Evolutionary conservation across 768 basidiomycete species (phyloP), one percentile per base, ranked within the genome.

Genomic region (Auriscalpium vulgare): DNA sequence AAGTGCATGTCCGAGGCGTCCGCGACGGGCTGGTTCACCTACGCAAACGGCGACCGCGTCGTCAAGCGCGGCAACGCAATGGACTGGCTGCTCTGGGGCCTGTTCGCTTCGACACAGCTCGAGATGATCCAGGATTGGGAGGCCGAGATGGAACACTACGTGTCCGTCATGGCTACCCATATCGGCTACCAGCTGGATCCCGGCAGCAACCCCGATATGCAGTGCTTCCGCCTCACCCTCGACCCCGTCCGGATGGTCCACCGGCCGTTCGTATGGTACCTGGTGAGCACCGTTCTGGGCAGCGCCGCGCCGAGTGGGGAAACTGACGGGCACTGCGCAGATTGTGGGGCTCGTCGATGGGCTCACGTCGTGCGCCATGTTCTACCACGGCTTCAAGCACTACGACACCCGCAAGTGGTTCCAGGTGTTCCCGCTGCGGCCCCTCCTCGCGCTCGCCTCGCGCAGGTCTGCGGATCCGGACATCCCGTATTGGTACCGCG

Each of bases 61-160:
- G 73, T 69, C 50, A 29, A 29, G 29, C 74, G 74, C 17, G 73
- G 77, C 16, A 83, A 86, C 57, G 67, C 78, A 43, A 48, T 71
- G 6, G 81, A 84, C 47, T 87, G 84, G 84, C 65, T 86, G n/a
- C 70, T 82, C 7, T 87, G 83, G 83, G 79, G 82, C 0, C 57
- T 86, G 21, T 86, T 84, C 63, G 29, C 29, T 4, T 76, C 76
- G 1, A 66, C 72, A 3, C 68, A 74, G 6, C 63, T 67, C 34
- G 63, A 69, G 10, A 47, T 59, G 4, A 53, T 59, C 19, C 57
- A 70, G 16, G 75, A 73, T 38, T 80, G 79, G 75, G 63, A 68
- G 13, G 79, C 79, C 2, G 84, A 85, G 63, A 61, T 85, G 2
- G 70, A 74, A 9, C 70, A 64, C 17, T 85, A 85, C 61, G 51